A percentile compares a stretch with the other conserved stretches of the same genome.
Conservation (phyloP, 352 stramenopile genomes). For the Phytophthora quininea region DNA sequence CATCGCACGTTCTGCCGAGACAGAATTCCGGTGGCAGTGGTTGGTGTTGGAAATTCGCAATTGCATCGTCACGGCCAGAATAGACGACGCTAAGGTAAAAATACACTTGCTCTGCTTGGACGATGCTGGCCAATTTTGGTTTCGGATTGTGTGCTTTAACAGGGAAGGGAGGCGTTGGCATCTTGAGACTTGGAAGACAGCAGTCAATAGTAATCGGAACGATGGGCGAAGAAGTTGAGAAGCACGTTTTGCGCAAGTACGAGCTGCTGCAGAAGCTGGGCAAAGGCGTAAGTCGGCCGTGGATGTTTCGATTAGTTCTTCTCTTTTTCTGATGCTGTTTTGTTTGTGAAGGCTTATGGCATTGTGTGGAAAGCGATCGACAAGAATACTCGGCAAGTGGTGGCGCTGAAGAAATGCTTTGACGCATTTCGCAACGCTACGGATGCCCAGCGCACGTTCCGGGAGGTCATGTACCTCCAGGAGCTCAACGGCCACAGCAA, state of each 20-base stretch:
- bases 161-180: conserved; percentile 4
- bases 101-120: conserved; percentile 15
- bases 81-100: conserved; percentile 20
- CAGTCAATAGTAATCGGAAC: not conserved
- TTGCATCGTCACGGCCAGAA: conserved; percentile 3
- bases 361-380: conserved; percentile 98
- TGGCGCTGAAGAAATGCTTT: conserved; percentile 97
- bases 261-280: conserved; percentile 94
- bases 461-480: conserved; percentile 97
- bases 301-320: conserved; percentile 2
- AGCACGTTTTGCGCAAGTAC: conserved; percentile 93
- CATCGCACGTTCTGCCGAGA: conserved; percentile 20
- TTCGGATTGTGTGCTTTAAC: conserved; percentile 21
- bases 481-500: conserved; percentile 92
- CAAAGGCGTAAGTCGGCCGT: conserved; percentile 78
- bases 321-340: conserved; percentile 4
- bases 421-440: conserved; percentile 96
- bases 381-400: conserved; percentile 88
- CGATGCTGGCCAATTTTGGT: conserved; percentile 25
- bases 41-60: conserved; percentile 29
- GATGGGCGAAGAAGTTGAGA: conserved; percentile 94
- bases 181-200: conserved; percentile 12
- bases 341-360: conserved; percentile 84
- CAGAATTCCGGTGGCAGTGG: not conserved
- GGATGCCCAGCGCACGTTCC: conserved; percentile 95